Base-by-base conservation (phyloP, 768 basidiomycete species). In the Gymnopilus dilepis region DNA sequence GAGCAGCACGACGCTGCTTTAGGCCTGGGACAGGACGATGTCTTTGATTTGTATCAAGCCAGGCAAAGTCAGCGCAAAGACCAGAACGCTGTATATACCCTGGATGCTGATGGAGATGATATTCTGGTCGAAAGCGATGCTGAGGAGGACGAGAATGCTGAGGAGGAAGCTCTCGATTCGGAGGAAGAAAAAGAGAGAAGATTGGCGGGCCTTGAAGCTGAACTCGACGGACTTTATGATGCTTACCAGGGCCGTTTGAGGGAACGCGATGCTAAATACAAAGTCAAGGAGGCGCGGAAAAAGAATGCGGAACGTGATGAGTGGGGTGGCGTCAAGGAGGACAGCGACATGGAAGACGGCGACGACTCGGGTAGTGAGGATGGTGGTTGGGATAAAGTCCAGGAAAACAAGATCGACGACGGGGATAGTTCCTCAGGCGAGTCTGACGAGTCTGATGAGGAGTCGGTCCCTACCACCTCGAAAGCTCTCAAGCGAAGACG, bases 161-260 rank as follows among this genome's bases (percentile, higher is more conserved):
- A 65, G 17, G 67, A 70, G 53, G 63, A 84, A 56, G 74, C 74
- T 0, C 71, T 86, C 47, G 88, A 86, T 65, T 80, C 80, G 13
- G 91, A 90, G 17, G 91, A 92, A 64, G 95, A 94, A 71, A 76
- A 79, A 47, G 87, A 91, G 63, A 76, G 72, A 66, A 88, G 85
- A 70, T 74, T 89, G 13, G 76, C 72, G 1, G 79, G 68, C 3
- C 82, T 99, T 15, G 97, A 99, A 73, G 86, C 79, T n/a, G 91
- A 95, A 67, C 78, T 99, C 60, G 95, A 99, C 69, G 87, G 84
- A 5, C 75, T 98, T 67, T 99, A 99, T 76, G 88, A 95, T 64
- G 83, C 87, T 17, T 99, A 97, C 75, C 89, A 86, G 71, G 86
- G 89, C 58, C 81, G 90, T 61, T 76, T 94, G 78, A 82, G 84